Evolutionary conservation across 768 basidiomycete species (phyloP).

Genomic region (Russula ochroleuca): DNA sequence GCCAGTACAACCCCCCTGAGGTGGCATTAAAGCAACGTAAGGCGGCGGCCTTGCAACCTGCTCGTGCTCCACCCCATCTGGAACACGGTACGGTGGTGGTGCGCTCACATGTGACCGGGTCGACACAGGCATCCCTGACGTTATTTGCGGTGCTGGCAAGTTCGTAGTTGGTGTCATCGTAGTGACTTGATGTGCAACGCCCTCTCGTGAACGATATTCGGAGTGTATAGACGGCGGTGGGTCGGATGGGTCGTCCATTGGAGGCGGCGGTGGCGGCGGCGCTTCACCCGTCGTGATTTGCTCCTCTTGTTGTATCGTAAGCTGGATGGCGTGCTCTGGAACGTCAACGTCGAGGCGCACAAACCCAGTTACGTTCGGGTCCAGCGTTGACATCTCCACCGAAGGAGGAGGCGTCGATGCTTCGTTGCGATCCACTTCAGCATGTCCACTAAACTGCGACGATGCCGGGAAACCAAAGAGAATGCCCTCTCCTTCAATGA

Average conservation of each 20-base stretch:
- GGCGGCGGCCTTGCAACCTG: constrained; percentile 37
- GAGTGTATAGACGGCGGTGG: constrained; percentile 88
- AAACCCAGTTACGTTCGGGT: constrained; percentile 65
- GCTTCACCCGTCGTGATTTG: constrained; percentile 36
- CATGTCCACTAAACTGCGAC: constrained; percentile 80
- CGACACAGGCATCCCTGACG: constrained; percentile 27
- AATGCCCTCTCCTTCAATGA: constrained; percentile 68
- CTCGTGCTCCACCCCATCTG: constrained; percentile 38
- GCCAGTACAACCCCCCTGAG: constrained; percentile 17
- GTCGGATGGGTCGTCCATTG: constrained; percentile 83
- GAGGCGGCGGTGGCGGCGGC: constrained; percentile 73
- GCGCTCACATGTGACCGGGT: constrained; percentile 40
- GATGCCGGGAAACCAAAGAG: constrained; percentile 67
- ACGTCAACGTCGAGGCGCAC: constrained; percentile 52
- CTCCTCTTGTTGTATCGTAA: constrained; percentile 50
- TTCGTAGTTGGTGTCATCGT: constrained; percentile 25
- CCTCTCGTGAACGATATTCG: constrained; percentile 48
- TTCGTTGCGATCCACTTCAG: constrained; percentile 52
- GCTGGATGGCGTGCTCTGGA: constrained; percentile 50
- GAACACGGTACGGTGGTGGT: constrained; percentile 75
- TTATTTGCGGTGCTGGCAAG: constrained; percentile 27
- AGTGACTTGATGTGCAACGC: constrained; percentile 29
- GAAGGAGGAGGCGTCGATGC: constrained; percentile 69
- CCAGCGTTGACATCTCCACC: constrained; percentile 67
- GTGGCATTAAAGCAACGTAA: constrained; percentile 36